Conservation (phyloP, 2,329 filamentous ascomycete genomes). For the Talaromyces pinophilus region DNA sequence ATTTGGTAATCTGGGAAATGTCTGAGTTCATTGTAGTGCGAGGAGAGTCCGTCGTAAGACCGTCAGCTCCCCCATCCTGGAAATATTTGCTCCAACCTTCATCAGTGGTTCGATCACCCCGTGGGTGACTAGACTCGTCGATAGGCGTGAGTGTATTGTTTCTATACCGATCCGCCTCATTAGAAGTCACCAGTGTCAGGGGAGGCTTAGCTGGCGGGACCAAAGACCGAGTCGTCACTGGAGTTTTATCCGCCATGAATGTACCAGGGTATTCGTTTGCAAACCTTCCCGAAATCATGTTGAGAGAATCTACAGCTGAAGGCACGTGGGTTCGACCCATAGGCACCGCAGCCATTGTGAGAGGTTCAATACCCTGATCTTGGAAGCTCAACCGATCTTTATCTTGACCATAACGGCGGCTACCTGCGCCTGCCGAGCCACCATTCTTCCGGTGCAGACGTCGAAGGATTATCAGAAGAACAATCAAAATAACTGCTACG, state of each 20-base stretch:
- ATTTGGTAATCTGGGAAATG: constrained; percentile 34
- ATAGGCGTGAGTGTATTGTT: constrained; percentile 28
- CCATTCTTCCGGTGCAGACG: constrained; percentile 59
- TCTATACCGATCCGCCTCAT: constrained; percentile 27
- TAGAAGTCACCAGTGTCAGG: constrained; percentile 36
- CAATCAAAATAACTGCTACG: constrained; percentile 67
- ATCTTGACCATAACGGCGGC: constrained; percentile 49
- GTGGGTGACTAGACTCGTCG: constrained; percentile 26
- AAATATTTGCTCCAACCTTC: constrained; percentile 55
- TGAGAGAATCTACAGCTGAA: constrained; percentile 41
- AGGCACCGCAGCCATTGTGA: constrained; percentile 45
- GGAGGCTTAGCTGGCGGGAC: constrained; percentile 30
- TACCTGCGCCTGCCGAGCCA: constrained; percentile 48
- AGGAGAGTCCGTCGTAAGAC: constrained; percentile 30
- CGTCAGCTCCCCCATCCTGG: constrained; percentile 38
- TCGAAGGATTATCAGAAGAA: constrained; percentile 69
- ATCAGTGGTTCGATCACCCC: constrained; percentile 46
- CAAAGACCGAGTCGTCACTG: constrained; percentile 10
- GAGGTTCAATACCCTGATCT: constrained; percentile 48
- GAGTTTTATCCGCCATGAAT: constrained; percentile 27
- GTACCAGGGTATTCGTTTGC: constrained; percentile 34
- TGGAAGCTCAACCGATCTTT: constrained; percentile 58
- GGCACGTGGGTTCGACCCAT: constrained; percentile 48
- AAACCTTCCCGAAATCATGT: constrained; percentile 44
- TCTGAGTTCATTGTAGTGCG: constrained; percentile 33